These are phyloP conservation scores for Trypanosomatidae sp. DNA, from an alignment of 208 protist genomes.

Conservation along the genomic window DNA sequence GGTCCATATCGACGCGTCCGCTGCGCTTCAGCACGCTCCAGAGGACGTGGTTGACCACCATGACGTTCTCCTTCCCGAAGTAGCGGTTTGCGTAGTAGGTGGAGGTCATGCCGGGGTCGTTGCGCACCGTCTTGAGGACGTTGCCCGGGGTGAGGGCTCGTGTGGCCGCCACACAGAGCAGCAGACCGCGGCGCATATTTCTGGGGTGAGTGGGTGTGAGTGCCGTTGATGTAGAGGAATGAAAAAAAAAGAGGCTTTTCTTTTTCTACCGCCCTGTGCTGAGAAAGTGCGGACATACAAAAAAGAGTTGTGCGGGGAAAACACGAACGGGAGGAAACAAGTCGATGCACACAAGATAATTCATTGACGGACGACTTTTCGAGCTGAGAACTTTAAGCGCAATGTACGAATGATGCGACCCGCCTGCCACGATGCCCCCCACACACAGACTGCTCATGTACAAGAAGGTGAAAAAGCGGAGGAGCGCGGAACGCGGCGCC, in stretches of 20 bases:
- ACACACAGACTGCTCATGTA: too few relatives aligned
- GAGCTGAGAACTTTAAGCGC: too few relatives aligned
- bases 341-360: too few relatives aligned
- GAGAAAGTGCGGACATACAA: too few relatives aligned
- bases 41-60: conserved; percentile 69
- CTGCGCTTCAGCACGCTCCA: conserved; percentile 79
- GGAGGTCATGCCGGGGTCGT: conserved; percentile 79
- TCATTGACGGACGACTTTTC: too few relatives aligned
- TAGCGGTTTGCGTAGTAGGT: conserved; percentile 89
- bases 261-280: too few relatives aligned
- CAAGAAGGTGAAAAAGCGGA: too few relatives aligned
- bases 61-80: conserved; percentile 58
- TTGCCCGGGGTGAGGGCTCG: conserved; percentile 44
- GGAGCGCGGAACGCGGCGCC: too few relatives aligned
- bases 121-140: conserved; percentile 73
- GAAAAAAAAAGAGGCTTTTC: background rate
- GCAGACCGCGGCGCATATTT: conserved; percentile 13
- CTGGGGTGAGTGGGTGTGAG: background rate
- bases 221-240: background rate
- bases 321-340: too few relatives aligned
- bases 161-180: conserved; percentile 1
- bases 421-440: too few relatives aligned
- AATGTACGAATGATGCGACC: too few relatives aligned
- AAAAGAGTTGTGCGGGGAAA: too few relatives aligned
- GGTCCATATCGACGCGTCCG: conserved; percentile 76